Base-by-base conservation (phyloP, 2,329 filamentous ascomycete species). In the Cryphonectria nitschkei region DNA sequence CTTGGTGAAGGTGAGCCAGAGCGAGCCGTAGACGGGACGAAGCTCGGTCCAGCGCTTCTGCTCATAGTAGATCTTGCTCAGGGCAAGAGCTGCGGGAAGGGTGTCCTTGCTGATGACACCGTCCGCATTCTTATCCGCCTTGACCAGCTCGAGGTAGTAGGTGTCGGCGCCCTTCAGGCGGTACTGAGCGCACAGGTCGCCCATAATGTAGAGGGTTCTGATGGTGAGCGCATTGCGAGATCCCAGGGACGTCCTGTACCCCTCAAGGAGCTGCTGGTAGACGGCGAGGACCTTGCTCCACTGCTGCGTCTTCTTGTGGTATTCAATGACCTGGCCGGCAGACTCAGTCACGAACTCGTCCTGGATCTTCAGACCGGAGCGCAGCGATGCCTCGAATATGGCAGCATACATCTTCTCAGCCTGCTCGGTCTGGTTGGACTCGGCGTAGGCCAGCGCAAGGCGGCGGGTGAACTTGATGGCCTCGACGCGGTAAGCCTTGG, bases 41-140 rank as follows among this genome's bases (percentile, higher is more conserved):
- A 82, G 81, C 70, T 83, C 80, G 32, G 78, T 77, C 70, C 82
- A 83, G 65, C 81, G 79, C 52, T 80, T 78, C 74, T 84, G 82
- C 70, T 84, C 80, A 77, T 82, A 83, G 75, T 85, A 84, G 14
- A 82, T 81, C 64, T 80, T 80, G 13, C 79, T 79, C 1, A 84
- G 80, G 46, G 82, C 78, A 32, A 81, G 74, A 29, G 81, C 79
- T 13, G 83, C 83, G 63, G 81, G 80, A 39, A 83, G 74, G 0
- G 82, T 80, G 70, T 81, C 77, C 29, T 79, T 77, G 72, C 82
- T 79, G 64, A 81, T 79, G 0, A 79, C 73, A 26, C 80, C 78
- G 58, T 82, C 79, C 68, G 81, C 81, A 73, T 58, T 71, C 69
- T 75, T 74, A 43, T 74, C 68, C 1, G 73, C 72, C 67, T 71